Evolutionary conservation across 2,329 filamentous ascomycete genomes (phyloP).

Genomic region (Pseudogymnoascus sp.): DNA sequence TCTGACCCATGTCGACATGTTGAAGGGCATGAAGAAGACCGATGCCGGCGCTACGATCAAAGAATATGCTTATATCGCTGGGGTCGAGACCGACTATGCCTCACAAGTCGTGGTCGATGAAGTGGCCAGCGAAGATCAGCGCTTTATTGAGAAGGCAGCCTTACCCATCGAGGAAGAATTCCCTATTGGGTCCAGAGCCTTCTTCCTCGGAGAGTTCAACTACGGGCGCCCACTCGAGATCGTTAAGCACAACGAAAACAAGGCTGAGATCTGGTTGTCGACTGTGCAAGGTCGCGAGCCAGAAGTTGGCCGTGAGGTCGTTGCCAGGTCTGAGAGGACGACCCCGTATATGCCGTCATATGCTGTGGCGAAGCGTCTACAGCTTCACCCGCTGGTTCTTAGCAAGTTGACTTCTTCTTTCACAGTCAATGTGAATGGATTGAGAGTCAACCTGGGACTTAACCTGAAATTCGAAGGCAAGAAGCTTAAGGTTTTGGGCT

Average conservation of each 20-base stretch:
- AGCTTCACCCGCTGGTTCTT: constrained; percentile 75
- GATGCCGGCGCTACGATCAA: constrained; percentile 87
- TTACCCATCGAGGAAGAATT: constrained; percentile 88
- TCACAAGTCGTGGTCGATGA: constrained; percentile 83
- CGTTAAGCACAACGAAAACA: constrained; percentile 61
- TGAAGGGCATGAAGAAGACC: constrained; percentile 83
- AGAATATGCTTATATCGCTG: constrained; percentile 79
- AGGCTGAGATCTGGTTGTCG: constrained; percentile 71
- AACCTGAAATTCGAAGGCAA: constrained; percentile 96
- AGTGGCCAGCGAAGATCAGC: constrained; percentile 81
- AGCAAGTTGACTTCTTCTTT: constrained; percentile 97
- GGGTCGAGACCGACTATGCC: constrained; percentile 84
- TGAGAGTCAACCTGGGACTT: constrained; percentile 81
- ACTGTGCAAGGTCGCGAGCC: constrained; percentile 62
- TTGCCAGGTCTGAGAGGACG: constrained; percentile 56
- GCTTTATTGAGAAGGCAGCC: constrained; percentile 86
- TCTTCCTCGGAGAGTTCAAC: constrained; percentile 89
- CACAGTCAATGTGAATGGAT: constrained; percentile 69
- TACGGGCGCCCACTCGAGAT: constrained; percentile 88
- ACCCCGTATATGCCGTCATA: constrained; percentile 81
- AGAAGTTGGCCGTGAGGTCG: constrained; percentile 72
- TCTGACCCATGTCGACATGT: constrained; percentile 83
- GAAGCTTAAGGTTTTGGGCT: constrained; percentile 91
- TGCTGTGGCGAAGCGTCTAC: constrained; percentile 73
- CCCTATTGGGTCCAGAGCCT: constrained; percentile 69